These are phyloP conservation scores for Claviceps sp. DNA, from an alignment of 2,329 filamentous ascomycete genomes.

Conservation along the genomic window DNA sequence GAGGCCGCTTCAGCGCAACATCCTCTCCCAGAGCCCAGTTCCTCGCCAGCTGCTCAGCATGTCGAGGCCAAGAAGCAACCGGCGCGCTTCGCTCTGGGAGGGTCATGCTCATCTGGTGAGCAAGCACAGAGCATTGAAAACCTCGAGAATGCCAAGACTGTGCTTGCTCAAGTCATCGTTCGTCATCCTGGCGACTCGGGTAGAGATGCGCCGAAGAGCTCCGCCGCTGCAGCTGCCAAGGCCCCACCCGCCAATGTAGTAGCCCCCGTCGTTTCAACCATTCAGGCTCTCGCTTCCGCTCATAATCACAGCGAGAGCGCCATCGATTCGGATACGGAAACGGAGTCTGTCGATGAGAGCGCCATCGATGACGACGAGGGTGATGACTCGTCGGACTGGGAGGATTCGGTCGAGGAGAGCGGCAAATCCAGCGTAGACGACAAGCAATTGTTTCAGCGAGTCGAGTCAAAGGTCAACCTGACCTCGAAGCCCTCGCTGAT, in stretches of 20 bases:
- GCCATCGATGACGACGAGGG: conserved; percentile 66
- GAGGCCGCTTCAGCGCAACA: conserved; percentile 34
- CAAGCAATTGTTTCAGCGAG: conserved; percentile 66
- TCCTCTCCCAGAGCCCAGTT: conserved; percentile 46
- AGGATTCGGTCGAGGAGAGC: conserved; percentile 64
- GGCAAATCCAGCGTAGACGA: conserved; percentile 74
- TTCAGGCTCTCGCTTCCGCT: conserved; percentile 60
- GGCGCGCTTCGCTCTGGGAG: conserved; percentile 59
- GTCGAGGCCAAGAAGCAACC: conserved; percentile 51
- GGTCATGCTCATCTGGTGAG: conserved; percentile 62
- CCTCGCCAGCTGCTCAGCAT: conserved; percentile 46
- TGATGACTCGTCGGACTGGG: conserved; percentile 47
- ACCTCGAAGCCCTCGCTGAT: conserved; percentile 79
- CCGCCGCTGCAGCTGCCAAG: conserved; percentile 16
- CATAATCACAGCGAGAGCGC: conserved; percentile 36
- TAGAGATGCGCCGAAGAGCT: conserved; percentile 56
- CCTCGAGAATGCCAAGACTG: conserved; percentile 18
- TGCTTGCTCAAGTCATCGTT: conserved; percentile 29
- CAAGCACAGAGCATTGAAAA: conserved; percentile 34
- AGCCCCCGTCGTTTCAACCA: conserved; percentile 25
- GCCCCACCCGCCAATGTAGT: too few species aligned
- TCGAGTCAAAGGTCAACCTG: conserved; percentile 76
- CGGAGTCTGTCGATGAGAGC: conserved; percentile 65
- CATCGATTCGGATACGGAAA: conserved; percentile 27
- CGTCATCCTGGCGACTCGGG: conserved; percentile 47